Evolutionary conservation across 352 stramenopile genomes (phyloP).

Genomic region (Phytopythium delawarense): DNA sequence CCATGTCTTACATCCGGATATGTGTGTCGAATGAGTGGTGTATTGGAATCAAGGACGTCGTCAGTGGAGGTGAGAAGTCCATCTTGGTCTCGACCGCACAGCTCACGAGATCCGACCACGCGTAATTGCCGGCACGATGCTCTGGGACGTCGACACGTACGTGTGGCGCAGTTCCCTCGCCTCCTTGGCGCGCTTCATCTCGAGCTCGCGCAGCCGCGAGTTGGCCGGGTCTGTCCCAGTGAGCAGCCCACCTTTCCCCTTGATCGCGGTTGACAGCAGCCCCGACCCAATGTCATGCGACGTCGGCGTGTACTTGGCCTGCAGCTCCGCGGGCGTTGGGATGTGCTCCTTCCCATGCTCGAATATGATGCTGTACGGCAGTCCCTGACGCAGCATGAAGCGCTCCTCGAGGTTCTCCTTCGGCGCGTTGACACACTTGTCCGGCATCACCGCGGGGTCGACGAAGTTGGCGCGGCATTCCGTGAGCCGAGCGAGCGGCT

Average conservation of each 20-base stretch:
- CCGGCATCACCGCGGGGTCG: conserved; percentile 43
- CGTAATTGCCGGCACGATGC: conserved; percentile 32
- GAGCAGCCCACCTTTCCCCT: conserved; percentile 3
- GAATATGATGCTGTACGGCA: conserved; percentile 74
- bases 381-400: conserved; percentile 43
- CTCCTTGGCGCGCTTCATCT: conserved; percentile 38
- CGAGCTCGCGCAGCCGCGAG: conserved; percentile 16
- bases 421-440: conserved; percentile 47
- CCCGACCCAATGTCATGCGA: conserved; percentile 47
- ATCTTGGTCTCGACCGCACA: neutral
- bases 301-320: conserved; percentile 47
- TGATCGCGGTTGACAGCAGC: conserved; percentile 11
- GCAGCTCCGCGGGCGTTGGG: conserved; percentile 34
- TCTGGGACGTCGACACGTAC: conserved; percentile 59
- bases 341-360: conserved; percentile 54
- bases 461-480: conserved; percentile 55
- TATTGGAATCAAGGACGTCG: neutral
- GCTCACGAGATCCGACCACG: conserved; percentile 1
- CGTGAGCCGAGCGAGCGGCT: conserved; percentile 38
- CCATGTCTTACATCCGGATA: neutral
- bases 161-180: conserved; percentile 29
- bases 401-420: conserved; percentile 47
- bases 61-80: neutral
- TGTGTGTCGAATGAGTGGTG: neutral
- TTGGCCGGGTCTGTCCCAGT: neutral